phyloP scores from a whole-genome alignment of 768 basidiomycete species.

The Trametes coccinea region DNA sequence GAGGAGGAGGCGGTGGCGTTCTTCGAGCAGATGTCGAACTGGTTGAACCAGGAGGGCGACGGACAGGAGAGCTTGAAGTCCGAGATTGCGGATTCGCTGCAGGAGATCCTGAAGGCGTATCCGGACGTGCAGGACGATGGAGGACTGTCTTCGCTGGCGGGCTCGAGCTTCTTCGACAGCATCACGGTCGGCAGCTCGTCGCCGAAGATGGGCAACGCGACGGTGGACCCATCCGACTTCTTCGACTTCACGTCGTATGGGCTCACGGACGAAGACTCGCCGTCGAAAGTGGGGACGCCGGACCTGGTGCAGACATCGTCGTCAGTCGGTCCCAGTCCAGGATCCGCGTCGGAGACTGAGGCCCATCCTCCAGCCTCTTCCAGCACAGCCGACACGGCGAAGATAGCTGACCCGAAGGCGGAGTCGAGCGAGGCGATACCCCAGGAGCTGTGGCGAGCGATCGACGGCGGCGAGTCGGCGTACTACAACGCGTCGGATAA shows the following conservation, averaged over 20 bases:
- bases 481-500: slow-evolving; percentile 54
- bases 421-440: slow-evolving; percentile 55
- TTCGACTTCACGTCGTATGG: slow-evolving; percentile 67
- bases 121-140: slow-evolving; percentile 38
- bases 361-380: slow-evolving; percentile 45
- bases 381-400: slow-evolving; percentile 42
- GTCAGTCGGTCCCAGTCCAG: slow-evolving; percentile 69
- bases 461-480: slow-evolving; percentile 73
- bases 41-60: slow-evolving; percentile 55
- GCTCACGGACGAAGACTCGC: slow-evolving; percentile 57
- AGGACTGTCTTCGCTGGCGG: slow-evolving; percentile 29
- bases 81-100: slow-evolving; percentile 61
- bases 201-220: slow-evolving; percentile 36
- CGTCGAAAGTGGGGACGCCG: slow-evolving; percentile 71
- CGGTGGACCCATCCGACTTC: slow-evolving; percentile 54
- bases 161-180: slow-evolving; percentile 33
- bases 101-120: slow-evolving; percentile 62
- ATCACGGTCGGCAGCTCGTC: slow-evolving; percentile 28
- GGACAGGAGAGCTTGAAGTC: slow-evolving; percentile 42
- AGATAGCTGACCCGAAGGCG: slow-evolving; percentile 41
- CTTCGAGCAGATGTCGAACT: slow-evolving; percentile 62
- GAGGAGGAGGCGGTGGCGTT: slow-evolving; percentile 66
- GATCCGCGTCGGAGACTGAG: slow-evolving; percentile 68
- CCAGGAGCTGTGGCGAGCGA: slow-evolving; percentile 63
- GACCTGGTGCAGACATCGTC: slow-evolving; percentile 71